These are phyloP conservation scores for Protea cynaroides DNA, from an alignment of 164 flowering plant genomes.

Conservation along the genomic window DNA sequence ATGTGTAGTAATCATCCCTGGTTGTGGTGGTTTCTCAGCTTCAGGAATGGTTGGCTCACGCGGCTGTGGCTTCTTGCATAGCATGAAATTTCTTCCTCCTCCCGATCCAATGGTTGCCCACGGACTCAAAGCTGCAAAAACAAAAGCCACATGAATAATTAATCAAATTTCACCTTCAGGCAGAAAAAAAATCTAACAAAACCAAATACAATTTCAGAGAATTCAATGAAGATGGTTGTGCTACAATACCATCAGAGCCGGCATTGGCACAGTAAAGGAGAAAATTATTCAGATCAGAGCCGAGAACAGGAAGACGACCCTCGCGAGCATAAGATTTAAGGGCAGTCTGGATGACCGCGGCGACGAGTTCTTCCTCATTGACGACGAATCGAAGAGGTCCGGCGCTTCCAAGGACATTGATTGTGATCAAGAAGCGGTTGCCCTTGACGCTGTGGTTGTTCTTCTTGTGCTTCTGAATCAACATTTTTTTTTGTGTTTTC, in stretches of 20 bases:
- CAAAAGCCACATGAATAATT: not conserved
- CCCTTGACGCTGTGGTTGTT: slow-evolving; percentile 15
- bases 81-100: slow-evolving; percentile 59
- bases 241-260: slow-evolving; percentile 45
- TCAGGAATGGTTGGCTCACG: slow-evolving; percentile 1
- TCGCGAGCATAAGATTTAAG: slow-evolving; percentile 57
- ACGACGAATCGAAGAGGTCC: slow-evolving; percentile 60
- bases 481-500: not conserved
- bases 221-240: not conserved
- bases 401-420: slow-evolving; percentile 58
- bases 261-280: slow-evolving; percentile 52
- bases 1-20: slow-evolving; percentile 8
- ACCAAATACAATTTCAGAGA: not conserved
- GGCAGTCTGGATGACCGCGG: slow-evolving; percentile 45
- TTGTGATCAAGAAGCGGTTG: slow-evolving; percentile 40
- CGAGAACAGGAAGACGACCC: slow-evolving; percentile 63
- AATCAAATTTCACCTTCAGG: too few relatives aligned
- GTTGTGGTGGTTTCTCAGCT: slow-evolving; percentile 19
- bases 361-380: slow-evolving; percentile 45
- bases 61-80: slow-evolving; percentile 50
- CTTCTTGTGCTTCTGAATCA: slow-evolving; percentile 9
- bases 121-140: slow-evolving; percentile 47
- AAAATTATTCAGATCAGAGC: slow-evolving; percentile 39
- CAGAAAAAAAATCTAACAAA: too few relatives aligned
- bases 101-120: slow-evolving; percentile 50